Base-by-base conservation (phyloP, 352 stramenopile species). In the Pythium brachiatum region DNA sequence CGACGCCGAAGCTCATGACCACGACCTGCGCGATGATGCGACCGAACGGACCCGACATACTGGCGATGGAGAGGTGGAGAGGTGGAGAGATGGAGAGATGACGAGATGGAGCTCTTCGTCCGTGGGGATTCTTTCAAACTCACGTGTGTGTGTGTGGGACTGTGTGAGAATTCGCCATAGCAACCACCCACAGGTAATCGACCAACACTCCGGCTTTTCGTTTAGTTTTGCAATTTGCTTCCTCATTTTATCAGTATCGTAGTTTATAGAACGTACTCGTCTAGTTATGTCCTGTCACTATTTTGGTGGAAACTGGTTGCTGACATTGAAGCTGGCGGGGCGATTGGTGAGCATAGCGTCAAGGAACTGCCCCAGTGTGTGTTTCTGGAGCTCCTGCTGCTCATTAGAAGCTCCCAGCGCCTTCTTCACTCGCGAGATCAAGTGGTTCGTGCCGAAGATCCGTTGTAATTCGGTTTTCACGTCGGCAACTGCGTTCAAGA, bases 11-110 rank as follows among this genome's bases (percentile, higher is more conserved):
- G 50, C 81, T 79, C 76, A 92, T 92, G 60, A 95, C 79, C 53
- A 95, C 75, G 32, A 95, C 80, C 64, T 95, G 85, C 50, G 86
- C 86, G 58, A 95, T 78, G 57, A 95, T 88, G 62, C 86, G 76
- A 57, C 80, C 86, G 23, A 95, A 56, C 31, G 85, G 86, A 69
- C 86, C 86, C 69, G 86, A 91, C 86, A 95, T 95, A 20, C 18
- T 71, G 27, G 21, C 13, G 58, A 16, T 25, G 6, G 9, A 12
- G 38, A 44, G 9, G 38, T 23, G 15, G 38, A 6, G 36, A 16
- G 34, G 18, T 44, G 38, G 38, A 21, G 38, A 44, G 38, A n/a
- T n/a, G n/a, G n/a, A n/a, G n/a, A n/a, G n/a, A n/a, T n/a, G n/a
- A n/a, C n/a, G n/a, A n/a, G n/a, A 23, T 54, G 57, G 41, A 23